Conservation (phyloP, 2,329 filamentous ascomycete genomes). For the Fonsecaea monophora region DNA sequence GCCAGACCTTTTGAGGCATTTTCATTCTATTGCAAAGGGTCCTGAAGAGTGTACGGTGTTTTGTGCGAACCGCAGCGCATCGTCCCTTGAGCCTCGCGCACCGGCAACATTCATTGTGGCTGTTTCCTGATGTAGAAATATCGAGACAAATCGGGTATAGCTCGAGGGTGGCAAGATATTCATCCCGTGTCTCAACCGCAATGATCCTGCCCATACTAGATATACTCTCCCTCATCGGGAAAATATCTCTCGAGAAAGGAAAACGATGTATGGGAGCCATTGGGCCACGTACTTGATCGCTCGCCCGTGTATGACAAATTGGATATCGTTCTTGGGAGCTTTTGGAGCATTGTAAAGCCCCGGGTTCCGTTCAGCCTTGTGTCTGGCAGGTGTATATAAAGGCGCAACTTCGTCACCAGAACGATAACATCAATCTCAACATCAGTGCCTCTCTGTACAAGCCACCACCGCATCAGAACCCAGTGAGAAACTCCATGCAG, state of each 20-base stretch:
- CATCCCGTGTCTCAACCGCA: not conserved
- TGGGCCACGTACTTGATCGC: not conserved
- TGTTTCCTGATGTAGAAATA: slow-evolving; percentile 2
- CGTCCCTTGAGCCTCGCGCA: not conserved
- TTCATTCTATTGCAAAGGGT: not conserved
- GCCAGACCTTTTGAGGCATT: not conserved
- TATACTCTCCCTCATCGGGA: slow-evolving; percentile 5
- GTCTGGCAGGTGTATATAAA: slow-evolving; percentile 2
- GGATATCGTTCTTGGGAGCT: not conserved
- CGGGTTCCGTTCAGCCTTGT: not conserved
- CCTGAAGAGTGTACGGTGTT: not conserved
- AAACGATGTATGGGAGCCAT: slow-evolving; percentile 7
- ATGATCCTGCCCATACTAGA: not conserved
- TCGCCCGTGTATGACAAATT: slow-evolving; percentile 3
- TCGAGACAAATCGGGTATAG: slow-evolving; percentile 3
- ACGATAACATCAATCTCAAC: not conserved
- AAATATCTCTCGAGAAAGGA: slow-evolving; percentile 6
- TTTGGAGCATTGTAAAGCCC: not conserved
- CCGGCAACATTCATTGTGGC: not conserved
- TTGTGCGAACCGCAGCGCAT: not conserved
- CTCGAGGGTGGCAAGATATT: not conserved
- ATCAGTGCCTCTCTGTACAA: not conserved
- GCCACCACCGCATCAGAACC: not conserved
- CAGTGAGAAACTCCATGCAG: not conserved
- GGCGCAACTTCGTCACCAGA: not conserved